A percentile compares a stretch with the other conserved stretches of the same genome.
Conservation (phyloP, 768 basidiomycete genomes). For the Naganishia vaughanmartiniae region DNA sequence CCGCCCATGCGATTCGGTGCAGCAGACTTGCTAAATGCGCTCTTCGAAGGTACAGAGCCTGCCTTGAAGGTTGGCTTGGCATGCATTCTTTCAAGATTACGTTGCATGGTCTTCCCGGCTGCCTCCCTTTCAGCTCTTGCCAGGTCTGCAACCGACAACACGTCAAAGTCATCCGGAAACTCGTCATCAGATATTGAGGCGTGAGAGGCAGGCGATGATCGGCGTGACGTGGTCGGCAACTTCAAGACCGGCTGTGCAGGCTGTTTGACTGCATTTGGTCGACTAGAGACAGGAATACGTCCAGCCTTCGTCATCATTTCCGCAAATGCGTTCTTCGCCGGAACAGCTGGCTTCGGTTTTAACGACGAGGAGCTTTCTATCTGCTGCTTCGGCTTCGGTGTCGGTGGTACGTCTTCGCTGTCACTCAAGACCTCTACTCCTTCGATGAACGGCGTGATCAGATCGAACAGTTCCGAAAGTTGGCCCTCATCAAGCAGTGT, state of each 20-base stretch:
- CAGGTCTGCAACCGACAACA: slow-evolving; percentile 13
- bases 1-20: slow-evolving; percentile 10
- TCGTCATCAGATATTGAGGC: slow-evolving; percentile 38
- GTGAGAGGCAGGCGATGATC: background rate
- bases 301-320: slow-evolving; percentile 46
- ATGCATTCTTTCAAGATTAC: slow-evolving; percentile 26
- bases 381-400: background rate
- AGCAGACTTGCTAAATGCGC: background rate
- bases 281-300: slow-evolving; percentile 34
- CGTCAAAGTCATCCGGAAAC: slow-evolving; percentile 26
- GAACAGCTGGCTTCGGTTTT: slow-evolving; percentile 22
- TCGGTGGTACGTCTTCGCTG: slow-evolving; percentile 56
- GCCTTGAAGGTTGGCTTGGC: slow-evolving; percentile 36
- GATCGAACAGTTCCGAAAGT: slow-evolving; percentile 65
- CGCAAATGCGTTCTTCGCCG: slow-evolving; percentile 44
- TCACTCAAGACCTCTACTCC: slow-evolving; percentile 57
- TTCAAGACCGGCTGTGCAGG: background rate
- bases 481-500: slow-evolving; percentile 54
- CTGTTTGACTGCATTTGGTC: background rate
- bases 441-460: slow-evolving; percentile 61
- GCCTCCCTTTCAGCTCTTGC: slow-evolving; percentile 22
- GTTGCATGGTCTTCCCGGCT: slow-evolving; percentile 6
- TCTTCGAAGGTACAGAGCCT: slow-evolving; percentile 34
- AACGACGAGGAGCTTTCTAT: background rate
- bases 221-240: background rate